These are phyloP conservation scores for Hypoxylon fuscum DNA, from an alignment of 495 filamentous ascomycete species.

Conservation along the genomic window DNA sequence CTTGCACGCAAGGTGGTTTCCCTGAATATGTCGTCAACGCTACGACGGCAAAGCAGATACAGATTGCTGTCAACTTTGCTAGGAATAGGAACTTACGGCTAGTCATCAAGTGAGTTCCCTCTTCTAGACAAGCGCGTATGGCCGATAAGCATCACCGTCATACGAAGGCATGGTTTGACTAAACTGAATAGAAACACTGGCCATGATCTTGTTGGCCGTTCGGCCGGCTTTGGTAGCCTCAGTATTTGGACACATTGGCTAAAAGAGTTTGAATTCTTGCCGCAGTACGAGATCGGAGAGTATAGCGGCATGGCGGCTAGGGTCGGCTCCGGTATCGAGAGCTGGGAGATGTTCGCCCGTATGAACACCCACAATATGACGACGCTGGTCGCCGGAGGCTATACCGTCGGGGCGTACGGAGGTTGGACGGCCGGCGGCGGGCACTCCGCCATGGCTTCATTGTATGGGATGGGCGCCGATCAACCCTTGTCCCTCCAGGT, in stretches of 20 bases:
- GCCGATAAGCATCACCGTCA: conserved; percentile 10
- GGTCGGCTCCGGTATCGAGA: conserved; percentile 57
- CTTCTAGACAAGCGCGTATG: not conserved
- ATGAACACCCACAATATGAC: conserved; percentile 49
- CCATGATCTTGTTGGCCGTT: conserved; percentile 70
- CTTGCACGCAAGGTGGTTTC: conserved; percentile 66
- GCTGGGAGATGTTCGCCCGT: conserved; percentile 53
- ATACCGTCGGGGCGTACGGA: conserved; percentile 61
- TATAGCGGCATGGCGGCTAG: conserved; percentile 57
- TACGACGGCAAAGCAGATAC: conserved; percentile 62
- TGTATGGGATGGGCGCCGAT: conserved; percentile 61
- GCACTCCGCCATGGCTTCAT: conserved; percentile 52
- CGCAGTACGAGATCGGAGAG: conserved; percentile 45
- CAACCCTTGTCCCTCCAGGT: conserved; percentile 63
- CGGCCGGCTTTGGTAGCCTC: conserved; percentile 60
- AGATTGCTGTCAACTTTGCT: conserved; percentile 69
- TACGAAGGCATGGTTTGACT: conserved; percentile 9
- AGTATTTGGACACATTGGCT: conserved; percentile 68
- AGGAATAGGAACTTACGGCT: conserved; percentile 65
- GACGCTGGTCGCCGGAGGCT: conserved; percentile 56
- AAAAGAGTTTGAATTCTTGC: conserved; percentile 52
- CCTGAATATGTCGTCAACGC: conserved; percentile 69
- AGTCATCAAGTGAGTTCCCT: conserved; percentile 67
- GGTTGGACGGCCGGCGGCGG: conserved; percentile 64
- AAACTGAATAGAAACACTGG: conserved; percentile 70